Evolutionary conservation across 2,329 filamentous ascomycete genomes (phyloP), one percentile per base, ranked within the genome.

Genomic region (Cladosporium sp.): DNA sequence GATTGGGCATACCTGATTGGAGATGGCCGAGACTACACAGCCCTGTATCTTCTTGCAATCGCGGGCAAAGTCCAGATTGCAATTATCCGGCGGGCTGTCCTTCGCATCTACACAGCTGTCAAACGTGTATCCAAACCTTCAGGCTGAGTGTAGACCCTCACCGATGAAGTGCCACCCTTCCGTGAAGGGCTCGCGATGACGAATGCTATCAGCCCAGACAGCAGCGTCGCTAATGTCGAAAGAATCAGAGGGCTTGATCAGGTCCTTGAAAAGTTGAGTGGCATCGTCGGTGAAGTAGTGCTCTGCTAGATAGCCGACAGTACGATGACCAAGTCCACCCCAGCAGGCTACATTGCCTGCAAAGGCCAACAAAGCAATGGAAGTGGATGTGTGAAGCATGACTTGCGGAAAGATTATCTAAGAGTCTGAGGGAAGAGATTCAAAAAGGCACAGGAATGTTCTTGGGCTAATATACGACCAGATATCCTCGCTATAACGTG

Each of bases 1-100:
- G 25, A 17, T 40, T 19, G 5, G 34, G 3, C 14, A 37, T 49
- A 56, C 54, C 42, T 56, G 54, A 12, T 56, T 56, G 3, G 78
- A 75, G 51, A 84, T 79, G 5, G 82, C 82, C 28, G 72, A 75
- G 2, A 84, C 74, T 38, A 80, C 75, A 68, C 82, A 84, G 15
- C 80, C 80, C 12, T 74, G 54, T n/a, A 17, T 69, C 7, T 69
- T 70, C 3, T 73, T 72, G 64, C 82, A 84, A 67, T 84, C 82
- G 8, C 82, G 75, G 20, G 75, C 73, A 55, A 74, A 79, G 66
- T 79, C 72, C 14, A 83, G 74, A 54, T 74, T 75, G 72, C 80
- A 83, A 58, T 65, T 69, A 3, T 66, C 62, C 0, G 80, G 80
- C 0, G 80, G 80, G 37, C 58, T 62, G 56, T 72, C 71, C n/a